These are phyloP conservation scores for Haematococcus sp. DNA, from an alignment of 139 green algal species.

Conservation along the genomic window DNA sequence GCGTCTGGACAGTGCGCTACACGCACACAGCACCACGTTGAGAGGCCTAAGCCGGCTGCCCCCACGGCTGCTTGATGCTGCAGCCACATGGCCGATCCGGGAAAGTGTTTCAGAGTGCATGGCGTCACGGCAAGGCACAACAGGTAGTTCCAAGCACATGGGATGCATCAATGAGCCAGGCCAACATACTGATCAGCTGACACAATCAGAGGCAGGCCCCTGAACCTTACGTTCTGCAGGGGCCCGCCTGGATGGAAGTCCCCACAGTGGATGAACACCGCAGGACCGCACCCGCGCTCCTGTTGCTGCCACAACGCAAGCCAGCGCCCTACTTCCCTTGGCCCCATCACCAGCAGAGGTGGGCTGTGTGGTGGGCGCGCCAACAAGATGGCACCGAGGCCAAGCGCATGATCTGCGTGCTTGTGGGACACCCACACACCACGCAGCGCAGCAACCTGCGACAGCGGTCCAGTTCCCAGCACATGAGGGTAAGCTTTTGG, in stretches of 20 bases:
- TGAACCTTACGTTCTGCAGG: too few species aligned
- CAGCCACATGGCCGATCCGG: neutral
- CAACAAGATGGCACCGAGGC: slow-evolving; percentile 54
- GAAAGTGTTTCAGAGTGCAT: too few species aligned
- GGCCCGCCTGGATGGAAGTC: slow-evolving; percentile 17
- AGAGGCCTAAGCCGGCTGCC: neutral
- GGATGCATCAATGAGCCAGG: too few species aligned
- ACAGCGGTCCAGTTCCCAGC: too few species aligned
- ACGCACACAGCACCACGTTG: slow-evolving; percentile 38
- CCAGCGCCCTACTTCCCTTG: slow-evolving; percentile 49
- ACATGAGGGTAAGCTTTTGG: too few species aligned
- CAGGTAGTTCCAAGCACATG: too few species aligned
- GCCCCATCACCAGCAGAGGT: slow-evolving; percentile 63
- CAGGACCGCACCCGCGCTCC: slow-evolving; percentile 19
- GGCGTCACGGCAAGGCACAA: too few species aligned
- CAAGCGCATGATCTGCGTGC: slow-evolving; percentile 78
- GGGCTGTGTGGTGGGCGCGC: slow-evolving; percentile 15
- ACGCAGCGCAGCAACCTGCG: slow-evolving; percentile 4
- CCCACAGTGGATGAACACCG: slow-evolving; percentile 52
- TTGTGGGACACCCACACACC: slow-evolving; percentile 84
- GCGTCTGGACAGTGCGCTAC: slow-evolving; percentile 77
- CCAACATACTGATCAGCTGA: too few species aligned
- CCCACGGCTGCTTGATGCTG: neutral
- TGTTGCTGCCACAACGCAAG: slow-evolving; percentile 39
- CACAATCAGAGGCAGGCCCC: too few species aligned